Base-by-base conservation (phyloP, 305 asterid genomes). In the Andrographis paniculata region DNA sequence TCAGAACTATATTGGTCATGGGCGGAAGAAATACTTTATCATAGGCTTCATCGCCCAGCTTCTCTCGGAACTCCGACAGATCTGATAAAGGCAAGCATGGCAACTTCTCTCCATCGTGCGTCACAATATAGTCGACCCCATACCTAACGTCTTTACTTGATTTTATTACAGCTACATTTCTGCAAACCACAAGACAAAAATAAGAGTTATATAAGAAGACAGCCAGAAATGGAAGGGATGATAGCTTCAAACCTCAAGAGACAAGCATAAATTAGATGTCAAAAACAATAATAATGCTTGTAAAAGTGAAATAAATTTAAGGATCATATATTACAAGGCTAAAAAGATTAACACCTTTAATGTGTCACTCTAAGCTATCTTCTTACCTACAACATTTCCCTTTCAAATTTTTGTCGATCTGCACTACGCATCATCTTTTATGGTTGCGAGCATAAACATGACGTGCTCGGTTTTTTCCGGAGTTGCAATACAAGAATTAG, bases 81-180 rank as follows among this genome's bases (percentile, higher is more conserved):
- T 80, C 71, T 17, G 87, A 72, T 66, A 87, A 63, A 1, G 96
- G 82, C 78, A 80, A 61, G 63, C 99, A 91, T 9, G 95, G 93
- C 51, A 78, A 62, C 62, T 70, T 91, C 53, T 78, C 85, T 46
- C 99, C 99, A 49, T 87, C 91, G 58, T 87, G 99, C 2, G 95
- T 87, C 68, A 83, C 99, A 36, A 91, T 65, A 45, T 83, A 80
- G 60, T 91, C 89, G 42, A 75, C 48, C 37, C 66, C 93, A 21
- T 91, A 91, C 69, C 99, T 68, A 19, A 62, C 72, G 64, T 83
- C 96, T 73, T 83, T 91, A 71, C 60, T 71, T 6, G 96, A 87
- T 42, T 87, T 91, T 76, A 91, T 72, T 30, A 91, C 65, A 48
- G 85, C 87, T 9, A 75, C 77, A 24, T 57, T 75, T 68, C 96